Conservation (phyloP, 306 rosid species). For the Vigna unguiculata region DNA sequence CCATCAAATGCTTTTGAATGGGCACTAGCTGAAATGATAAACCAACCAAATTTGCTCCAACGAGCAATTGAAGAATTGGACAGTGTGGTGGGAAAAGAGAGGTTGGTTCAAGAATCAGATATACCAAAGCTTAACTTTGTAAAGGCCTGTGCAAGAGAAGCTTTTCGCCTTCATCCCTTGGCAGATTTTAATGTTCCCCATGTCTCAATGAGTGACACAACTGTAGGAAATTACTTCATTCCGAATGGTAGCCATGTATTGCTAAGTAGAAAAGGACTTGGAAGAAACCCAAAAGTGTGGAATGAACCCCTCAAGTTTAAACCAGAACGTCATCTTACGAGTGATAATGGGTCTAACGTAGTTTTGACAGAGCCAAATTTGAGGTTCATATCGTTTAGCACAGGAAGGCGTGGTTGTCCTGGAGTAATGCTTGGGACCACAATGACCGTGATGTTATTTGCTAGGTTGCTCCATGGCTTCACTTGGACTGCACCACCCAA, state of each 20-base stretch:
- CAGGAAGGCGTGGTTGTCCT: no score
- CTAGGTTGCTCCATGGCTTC: slow-evolving; percentile 58
- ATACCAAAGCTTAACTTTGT: slow-evolving; percentile 8
- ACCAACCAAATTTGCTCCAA: no score
- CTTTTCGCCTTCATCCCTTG: not conserved
- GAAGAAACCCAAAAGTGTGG: slow-evolving; percentile 54
- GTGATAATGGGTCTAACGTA: not conserved
- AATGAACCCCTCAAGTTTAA: slow-evolving; percentile 43
- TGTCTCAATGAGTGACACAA: no score
- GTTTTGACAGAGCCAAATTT: slow-evolving; percentile 34
- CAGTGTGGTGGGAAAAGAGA: slow-evolving; percentile 41
- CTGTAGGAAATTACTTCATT: slow-evolving; percentile 49
- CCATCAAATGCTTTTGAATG: no score
- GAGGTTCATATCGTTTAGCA: slow-evolving; percentile 43
- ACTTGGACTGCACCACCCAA: slow-evolving; percentile 49
- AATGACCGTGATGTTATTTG: slow-evolving; percentile 52
- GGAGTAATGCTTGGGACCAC: slow-evolving; percentile 44
- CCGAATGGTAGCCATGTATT: slow-evolving; percentile 58
- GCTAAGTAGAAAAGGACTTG: no score
- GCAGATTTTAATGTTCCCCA: no score
- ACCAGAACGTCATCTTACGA: slow-evolving; percentile 49
- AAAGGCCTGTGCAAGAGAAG: slow-evolving; percentile 50
- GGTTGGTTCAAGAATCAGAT: not conserved
- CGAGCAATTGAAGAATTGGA: slow-evolving; percentile 51
- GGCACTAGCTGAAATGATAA: no score